Evolutionary conservation across 1,284 basidiomycete species (phyloP), one percentile per base, ranked within the genome.

Genomic region (Rhodofomes roseus): DNA sequence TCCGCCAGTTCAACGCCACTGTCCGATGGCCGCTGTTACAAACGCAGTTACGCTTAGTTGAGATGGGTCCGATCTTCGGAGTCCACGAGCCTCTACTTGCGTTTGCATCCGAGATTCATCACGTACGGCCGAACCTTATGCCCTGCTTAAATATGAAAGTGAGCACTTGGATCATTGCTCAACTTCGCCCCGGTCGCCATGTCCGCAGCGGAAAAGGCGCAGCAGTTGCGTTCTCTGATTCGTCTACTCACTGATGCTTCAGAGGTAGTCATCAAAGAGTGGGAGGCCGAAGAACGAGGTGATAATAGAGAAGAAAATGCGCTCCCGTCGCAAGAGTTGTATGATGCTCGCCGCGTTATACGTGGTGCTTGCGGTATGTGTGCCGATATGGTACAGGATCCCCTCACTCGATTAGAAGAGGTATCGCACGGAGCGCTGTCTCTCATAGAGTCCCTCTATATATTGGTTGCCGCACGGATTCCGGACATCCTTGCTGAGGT

Each of bases 401-500:
- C 64, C 1, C 59, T 50, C 27, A 46, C 14, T 40, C 60, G 64
- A n/a, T 34, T 63, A 14, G 54, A 62, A 50, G 64, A 64, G 55
- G 20, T 52, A 34, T 63, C 31, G 44, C 53, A 27, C 27, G 50
- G 27, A 20, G 55, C 36, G 55, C 41, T 52, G 60, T 58, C 60
- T 36, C 57, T 62, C 46, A 51, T 63, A 29, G 51, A 63, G 11
- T 61, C 63, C 5, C 31, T 64, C 55, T 62, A 63, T 29, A 60
- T 64, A 41, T 56, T 57, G 6, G 58, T 54, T 6, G 58, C 64
- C 31, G 48, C 51, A 4, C 52, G 61, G 14, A 56, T 66, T 55
- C 50, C 65, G 5, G 65, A 66, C 23, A 48, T 66, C n/a, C 43
- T 66, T n/a, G 60, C 53, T 34, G 39, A 62, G 9, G 58, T 46